Percentiles rank a stretch among this genome's conserved stretches.
phyloP scores from a whole-genome alignment of 352 stramenopile genomes.

The Globisporangium polare region DNA sequence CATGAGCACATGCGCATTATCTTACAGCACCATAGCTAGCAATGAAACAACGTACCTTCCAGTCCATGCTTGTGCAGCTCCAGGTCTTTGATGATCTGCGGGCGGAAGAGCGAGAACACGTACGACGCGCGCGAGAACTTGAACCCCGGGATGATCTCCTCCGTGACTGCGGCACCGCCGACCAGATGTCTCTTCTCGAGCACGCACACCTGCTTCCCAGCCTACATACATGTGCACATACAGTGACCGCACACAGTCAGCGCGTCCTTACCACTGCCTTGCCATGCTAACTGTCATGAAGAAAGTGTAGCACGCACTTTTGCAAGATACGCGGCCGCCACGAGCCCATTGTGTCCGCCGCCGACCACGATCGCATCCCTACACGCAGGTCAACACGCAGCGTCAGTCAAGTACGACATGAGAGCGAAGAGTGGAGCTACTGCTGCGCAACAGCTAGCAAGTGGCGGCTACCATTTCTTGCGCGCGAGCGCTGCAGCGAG shows the following conservation, averaged over 20 bases:
- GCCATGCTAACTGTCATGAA: not conserved
- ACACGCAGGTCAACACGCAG: not conserved
- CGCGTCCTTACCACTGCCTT: not conserved
- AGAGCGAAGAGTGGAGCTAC: not conserved
- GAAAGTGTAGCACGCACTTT: conserved; percentile 32
- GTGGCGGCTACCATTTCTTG: conserved; percentile 34
- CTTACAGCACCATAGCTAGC: not conserved
- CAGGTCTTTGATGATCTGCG: conserved; percentile 88
- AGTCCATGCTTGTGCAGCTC: conserved; percentile 77
- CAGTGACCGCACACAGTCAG: not conserved
- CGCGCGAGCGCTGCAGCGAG: conserved; percentile 19
- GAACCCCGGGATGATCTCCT: conserved; percentile 90
- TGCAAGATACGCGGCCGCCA: conserved; percentile 86
- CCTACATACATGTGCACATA: conserved; percentile 25
- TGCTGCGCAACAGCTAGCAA: not conserved
- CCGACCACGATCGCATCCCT: conserved; percentile 89
- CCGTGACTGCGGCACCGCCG: conserved; percentile 85
- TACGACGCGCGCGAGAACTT: conserved; percentile 91
- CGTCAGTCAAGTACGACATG: not conserved
- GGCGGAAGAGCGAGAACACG: conserved; percentile 87
- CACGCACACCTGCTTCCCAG: conserved; percentile 83
- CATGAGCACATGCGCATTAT: not conserved
- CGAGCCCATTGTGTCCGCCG: conserved; percentile 88
- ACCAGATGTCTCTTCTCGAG: conserved; percentile 87
- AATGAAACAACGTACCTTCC: conserved; percentile 32